These are phyloP conservation scores for Ceratocystis cubensis DNA, from an alignment of 2,329 filamentous ascomycete genomes.

Conservation along the genomic window DNA sequence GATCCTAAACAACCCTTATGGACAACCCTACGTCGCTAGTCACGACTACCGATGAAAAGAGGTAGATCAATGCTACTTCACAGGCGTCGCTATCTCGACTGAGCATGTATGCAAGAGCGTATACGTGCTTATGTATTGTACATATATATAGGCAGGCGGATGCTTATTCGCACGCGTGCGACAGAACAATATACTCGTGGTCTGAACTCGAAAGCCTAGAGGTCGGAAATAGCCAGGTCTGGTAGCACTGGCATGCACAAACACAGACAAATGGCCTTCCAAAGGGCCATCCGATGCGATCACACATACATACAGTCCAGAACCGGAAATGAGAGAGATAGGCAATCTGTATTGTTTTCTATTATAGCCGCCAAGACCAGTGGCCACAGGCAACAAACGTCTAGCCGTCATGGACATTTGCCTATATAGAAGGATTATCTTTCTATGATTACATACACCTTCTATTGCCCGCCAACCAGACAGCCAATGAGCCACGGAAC, in stretches of 20 bases:
- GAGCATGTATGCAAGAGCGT: background rate
- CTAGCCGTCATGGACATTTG: background rate
- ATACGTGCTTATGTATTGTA: background rate
- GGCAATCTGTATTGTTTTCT: background rate
- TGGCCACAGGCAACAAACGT: background rate
- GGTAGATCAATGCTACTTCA: background rate
- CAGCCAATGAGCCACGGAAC: background rate
- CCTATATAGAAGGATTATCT: background rate
- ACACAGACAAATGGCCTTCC: background rate
- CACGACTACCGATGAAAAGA: background rate
- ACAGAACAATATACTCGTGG: background rate
- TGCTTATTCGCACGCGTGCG: background rate
- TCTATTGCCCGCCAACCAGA: background rate
- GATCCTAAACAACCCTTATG: background rate
- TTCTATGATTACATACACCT: background rate
- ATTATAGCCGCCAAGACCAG: background rate
- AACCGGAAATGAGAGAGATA: background rate
- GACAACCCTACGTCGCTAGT: background rate
- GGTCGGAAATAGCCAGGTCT: background rate
- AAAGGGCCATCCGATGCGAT: background rate
- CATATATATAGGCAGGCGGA: background rate
- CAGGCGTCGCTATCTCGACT: background rate
- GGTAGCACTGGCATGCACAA: background rate
- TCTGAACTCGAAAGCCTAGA: background rate
- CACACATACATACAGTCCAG: background rate